Evolutionary conservation across 805 yeast species (phyloP).

Genomic region (Candida pseudofarinosa): DNA sequence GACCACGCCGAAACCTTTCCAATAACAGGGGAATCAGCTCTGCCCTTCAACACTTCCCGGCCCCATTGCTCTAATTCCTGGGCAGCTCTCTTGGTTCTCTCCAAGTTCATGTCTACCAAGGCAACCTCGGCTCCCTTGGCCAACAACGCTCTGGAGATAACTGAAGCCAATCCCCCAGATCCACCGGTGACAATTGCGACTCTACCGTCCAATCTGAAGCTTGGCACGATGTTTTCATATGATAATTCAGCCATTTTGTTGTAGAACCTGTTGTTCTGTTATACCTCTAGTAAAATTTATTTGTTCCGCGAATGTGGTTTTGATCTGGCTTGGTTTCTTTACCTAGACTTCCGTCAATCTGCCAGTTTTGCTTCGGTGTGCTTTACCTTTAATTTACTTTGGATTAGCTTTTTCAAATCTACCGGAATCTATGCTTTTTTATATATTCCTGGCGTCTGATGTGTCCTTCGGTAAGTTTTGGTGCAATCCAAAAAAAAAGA

Average conservation of each 20-base stretch:
- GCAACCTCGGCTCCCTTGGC: slow-evolving; percentile 80
- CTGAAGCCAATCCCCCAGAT: slow-evolving; percentile 71
- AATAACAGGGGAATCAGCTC: slow-evolving; percentile 23
- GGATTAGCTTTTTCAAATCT: too few species aligned
- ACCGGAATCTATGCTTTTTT: too few species aligned
- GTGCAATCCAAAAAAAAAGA: not conserved
- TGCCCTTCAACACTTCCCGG: slow-evolving; percentile 34
- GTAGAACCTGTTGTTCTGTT: too few species aligned
- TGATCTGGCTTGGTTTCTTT: too few species aligned
- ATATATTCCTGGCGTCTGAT: not conserved
- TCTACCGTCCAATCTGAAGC: slow-evolving; percentile 64
- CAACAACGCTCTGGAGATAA: slow-evolving; percentile 59
- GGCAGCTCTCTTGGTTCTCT: slow-evolving; percentile 54
- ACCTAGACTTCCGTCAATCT: too few species aligned
- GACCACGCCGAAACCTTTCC: slow-evolving; percentile 58
- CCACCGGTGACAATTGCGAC: slow-evolving; percentile 78
- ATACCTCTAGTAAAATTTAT: not conserved
- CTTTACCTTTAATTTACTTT: too few species aligned
- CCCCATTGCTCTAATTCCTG: slow-evolving; percentile 47
- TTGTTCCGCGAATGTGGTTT: too few species aligned
- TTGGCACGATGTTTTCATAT: slow-evolving; percentile 51
- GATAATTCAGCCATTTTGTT: slow-evolving; percentile 24
- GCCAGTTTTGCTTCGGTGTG: too few species aligned
- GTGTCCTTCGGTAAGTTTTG: too few species aligned
- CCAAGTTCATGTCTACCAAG: slow-evolving; percentile 62